Conservation (phyloP, 176 grass and related monocot genomes). For the Ampelocalamus luodianensis region DNA sequence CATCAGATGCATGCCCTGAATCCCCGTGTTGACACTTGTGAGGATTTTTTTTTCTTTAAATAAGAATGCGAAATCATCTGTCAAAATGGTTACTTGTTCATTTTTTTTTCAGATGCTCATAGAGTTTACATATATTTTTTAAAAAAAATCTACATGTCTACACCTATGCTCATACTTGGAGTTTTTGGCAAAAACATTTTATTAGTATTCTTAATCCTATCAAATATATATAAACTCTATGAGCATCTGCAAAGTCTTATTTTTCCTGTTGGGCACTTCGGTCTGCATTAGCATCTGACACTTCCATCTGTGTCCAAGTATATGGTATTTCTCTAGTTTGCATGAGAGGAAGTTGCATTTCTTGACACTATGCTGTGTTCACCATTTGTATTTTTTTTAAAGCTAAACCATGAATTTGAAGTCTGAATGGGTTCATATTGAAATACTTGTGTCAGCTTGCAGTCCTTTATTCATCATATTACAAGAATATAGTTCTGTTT, state of each 20-base stretch:
- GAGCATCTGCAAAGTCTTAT: neutral
- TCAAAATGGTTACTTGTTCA: neutral
- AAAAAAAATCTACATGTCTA: neutral
- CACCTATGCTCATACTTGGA: neutral
- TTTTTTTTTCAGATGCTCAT: too few species aligned
- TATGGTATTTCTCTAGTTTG: neutral
- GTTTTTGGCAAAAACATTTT: neutral
- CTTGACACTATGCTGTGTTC: conserved; percentile 15
- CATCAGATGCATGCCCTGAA: neutral
- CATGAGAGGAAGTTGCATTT: neutral
- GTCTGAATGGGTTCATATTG: neutral
- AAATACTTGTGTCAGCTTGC: neutral
- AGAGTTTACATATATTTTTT: too few species aligned
- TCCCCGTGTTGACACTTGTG: neutral
- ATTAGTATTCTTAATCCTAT: neutral
- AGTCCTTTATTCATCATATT: too few species aligned
- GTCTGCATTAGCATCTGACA: neutral
- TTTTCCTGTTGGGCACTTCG: conserved; percentile 1
- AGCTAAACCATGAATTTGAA: neutral
- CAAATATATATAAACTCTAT: neutral
- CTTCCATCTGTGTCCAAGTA: conserved; percentile 9
- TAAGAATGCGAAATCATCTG: neutral
- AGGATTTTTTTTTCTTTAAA: conserved; percentile 13
- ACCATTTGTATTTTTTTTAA: neutral
- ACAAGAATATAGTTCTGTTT: neutral